A percentile compares a stretch with the other conserved stretches of the same genome.
Conservation (phyloP, 2,329 filamentous ascomycete genomes). For the Fusarium nodosum region DNA sequence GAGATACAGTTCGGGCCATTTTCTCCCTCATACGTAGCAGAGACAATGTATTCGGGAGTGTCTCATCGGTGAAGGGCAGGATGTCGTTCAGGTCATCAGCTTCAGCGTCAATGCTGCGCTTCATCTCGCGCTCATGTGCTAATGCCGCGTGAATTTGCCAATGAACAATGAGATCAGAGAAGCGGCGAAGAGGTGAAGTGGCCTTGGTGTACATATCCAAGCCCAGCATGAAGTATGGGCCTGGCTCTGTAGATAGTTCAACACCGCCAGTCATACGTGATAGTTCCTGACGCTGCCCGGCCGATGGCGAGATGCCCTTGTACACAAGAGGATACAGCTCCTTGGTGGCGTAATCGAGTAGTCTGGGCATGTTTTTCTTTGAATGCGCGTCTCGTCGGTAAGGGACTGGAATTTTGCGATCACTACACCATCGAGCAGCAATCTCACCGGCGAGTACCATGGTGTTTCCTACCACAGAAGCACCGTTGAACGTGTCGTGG, state of each 20-base stretch:
- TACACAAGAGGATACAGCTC: constrained; percentile 54
- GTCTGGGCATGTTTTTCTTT: constrained; percentile 53
- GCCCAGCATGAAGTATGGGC: constrained; percentile 70
- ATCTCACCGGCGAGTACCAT: constrained; percentile 75
- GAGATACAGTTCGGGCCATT: constrained; percentile 60
- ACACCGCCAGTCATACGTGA: constrained; percentile 60
- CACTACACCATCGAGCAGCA: constrained; percentile 71
- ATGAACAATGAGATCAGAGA: constrained; percentile 72
- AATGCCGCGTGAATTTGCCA: constrained; percentile 76
- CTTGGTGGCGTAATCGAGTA: constrained; percentile 55
- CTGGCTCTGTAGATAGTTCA: constrained; percentile 66
- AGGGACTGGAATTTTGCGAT: constrained; percentile 70
- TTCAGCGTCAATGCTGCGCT: constrained; percentile 46
- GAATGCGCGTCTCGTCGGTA: constrained; percentile 66
- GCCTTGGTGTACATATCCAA: constrained; percentile 72
- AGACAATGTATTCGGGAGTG: constrained; percentile 62
- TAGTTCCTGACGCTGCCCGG: constrained; percentile 50
- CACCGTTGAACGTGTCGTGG: constrained; percentile 51
- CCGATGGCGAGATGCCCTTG: constrained; percentile 53
- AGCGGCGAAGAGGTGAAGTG: constrained; percentile 76
- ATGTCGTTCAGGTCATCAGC: constrained; percentile 53
- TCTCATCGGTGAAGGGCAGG: constrained; percentile 61
- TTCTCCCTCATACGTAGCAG: constrained; percentile 67
- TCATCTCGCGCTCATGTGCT: constrained; percentile 58
- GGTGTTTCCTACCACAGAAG: constrained; percentile 55